Base-by-base conservation (phyloP, 2,329 filamentous ascomycete genomes). In the Verticillium isaacii region DNA sequence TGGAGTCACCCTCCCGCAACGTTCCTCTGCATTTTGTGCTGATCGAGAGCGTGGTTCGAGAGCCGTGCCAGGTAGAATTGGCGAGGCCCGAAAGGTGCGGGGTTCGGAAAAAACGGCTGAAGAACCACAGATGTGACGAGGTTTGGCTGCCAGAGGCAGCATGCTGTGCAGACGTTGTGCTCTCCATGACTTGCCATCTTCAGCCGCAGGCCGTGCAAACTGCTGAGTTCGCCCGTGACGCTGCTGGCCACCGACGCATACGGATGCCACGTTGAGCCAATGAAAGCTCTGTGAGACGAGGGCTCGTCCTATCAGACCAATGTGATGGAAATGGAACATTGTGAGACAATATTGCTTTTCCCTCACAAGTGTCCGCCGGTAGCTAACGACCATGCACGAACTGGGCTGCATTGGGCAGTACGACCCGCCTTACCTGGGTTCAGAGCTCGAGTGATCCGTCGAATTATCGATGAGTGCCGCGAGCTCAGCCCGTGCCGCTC, bases 261-360 rank as follows among this genome's bases (percentile, higher is more conserved):
- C 36, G 34, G 36, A 45, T 45, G 57, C 57, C 57, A 58, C 57
- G 57, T 58, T 41, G 37, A 45, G 45, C 45, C 45, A 52, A 23
- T 52, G 23, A 52, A 52, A 23, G 45, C 45, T 23, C 12, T 52
- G 45, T 52, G 45, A 25, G 19, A 52, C 45, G 19, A 52, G 45
- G 45, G 19, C 9, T 8, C 12, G 12, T 25, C n/a, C 11, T 12
- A 12, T 52, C 11, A 52, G 9, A 52, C 45, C 19, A 52, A 9
- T 12, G 45, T 52, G 45, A 25, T 23, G 45, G n/a, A 19, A 23
- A 23, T 52, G 45, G 19, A 23, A 23, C 45, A 52, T n/a, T 14
- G 34, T 58, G 56, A 58, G 56, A 58, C 56, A 23, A 5, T 19
- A 34, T 58, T 58, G 23, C 57, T 58, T 58, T 45, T 58, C 17